Evolutionary conservation across 2,329 filamentous ascomycete species (phyloP), one percentile per base, ranked within the genome.

Genomic region (Chaetomium olivaceum): DNA sequence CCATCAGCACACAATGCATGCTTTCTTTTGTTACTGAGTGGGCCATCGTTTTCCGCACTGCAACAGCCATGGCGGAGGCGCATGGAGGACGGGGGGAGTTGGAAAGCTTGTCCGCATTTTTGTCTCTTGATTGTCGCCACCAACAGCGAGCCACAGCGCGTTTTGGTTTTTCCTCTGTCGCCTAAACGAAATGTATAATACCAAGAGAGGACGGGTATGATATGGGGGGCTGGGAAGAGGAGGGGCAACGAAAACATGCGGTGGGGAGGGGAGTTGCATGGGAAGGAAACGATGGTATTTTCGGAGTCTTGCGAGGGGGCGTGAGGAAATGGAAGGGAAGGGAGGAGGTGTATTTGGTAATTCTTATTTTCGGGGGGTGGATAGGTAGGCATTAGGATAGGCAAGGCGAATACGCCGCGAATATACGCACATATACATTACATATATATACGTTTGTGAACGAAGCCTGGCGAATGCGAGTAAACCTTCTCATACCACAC

Each of bases 181-280:
- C 62, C 62, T 73, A 73, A 75, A 75, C 68, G 70, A 76, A 76
- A 76, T 76, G 74, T 77, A 72, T 76, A 76, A 66, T 73, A 65
- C 9, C 2, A 29, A 52, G 43, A 16, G 21, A 7, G 31, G 43
- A 23, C 11, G 25, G 55, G 39, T 62, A 29, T 58, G 62, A 36
- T 59, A 56, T 39, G 62, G 29, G 46, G 16, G 21, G 7, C 6
- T 8, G 7, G 16, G 11, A 16, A 19, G 39, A 4, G 9, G 31
- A 11, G 36, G 60, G 27, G n/a, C 11, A 29, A 61, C 14, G 29
- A 50, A 50, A 61, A 61, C 25, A 55, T 19, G 55, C 58, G 58
- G 54, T 21, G 52, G 48, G 33, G 16, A 27, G 25, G 33, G 16
- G 36, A 29, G 56, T 25, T 14, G 58, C 31, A 61, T 27, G 36